These are phyloP conservation scores for Sphenostylis stenocarpa DNA, from an alignment of 306 rosid species.

Conservation along the genomic window DNA sequence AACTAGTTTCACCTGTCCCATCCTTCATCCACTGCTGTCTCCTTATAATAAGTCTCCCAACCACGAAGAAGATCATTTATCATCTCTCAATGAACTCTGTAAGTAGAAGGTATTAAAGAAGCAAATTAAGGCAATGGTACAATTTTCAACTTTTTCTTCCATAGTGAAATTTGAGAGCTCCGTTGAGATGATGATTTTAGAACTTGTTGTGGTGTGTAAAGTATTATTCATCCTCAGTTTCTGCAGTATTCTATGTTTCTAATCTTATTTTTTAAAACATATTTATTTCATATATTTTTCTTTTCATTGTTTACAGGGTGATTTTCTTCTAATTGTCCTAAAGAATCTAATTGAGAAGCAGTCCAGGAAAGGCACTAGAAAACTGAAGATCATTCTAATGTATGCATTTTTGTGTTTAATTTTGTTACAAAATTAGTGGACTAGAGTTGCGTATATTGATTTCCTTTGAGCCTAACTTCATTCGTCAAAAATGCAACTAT, in stretches of 20 bases:
- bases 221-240: neutral
- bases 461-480: constrained; percentile 6
- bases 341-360: constrained; percentile 82
- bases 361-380: constrained; percentile 47
- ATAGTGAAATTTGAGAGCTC: neutral
- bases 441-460: neutral
- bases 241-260: neutral
- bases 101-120: neutral
- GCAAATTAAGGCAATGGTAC: neutral
- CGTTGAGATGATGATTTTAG: neutral
- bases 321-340: constrained; percentile 82
- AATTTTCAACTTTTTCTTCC: neutral
- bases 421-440: constrained; percentile 8
- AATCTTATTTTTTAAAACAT: neutral
- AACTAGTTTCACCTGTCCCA: too few species aligned
- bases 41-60: too few species aligned
- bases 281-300: neutral
- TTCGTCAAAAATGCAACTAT: constrained; percentile 18
- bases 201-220: neutral
- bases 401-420: constrained; percentile 40
- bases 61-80: too few species aligned
- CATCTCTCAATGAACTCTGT: too few species aligned
- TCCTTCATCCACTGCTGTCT: too few species aligned
- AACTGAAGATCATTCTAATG: constrained; percentile 90
- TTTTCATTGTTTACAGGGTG: constrained; percentile 59